phyloP scores from a whole-genome alignment of 2,329 filamentous ascomycete genomes.

The Colletotrichum tropicicola region DNA sequence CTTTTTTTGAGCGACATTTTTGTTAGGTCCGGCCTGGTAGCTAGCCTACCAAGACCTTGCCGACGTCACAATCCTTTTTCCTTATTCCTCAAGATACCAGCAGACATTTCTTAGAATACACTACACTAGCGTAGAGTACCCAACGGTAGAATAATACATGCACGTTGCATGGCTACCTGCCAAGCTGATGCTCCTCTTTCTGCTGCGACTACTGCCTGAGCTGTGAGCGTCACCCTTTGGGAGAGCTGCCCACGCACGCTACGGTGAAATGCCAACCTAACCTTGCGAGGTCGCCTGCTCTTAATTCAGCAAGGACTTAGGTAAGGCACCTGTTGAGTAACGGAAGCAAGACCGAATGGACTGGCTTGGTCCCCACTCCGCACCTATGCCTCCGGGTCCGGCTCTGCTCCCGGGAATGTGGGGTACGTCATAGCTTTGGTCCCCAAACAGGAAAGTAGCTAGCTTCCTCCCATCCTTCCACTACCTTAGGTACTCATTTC shows the following conservation, averaged over 20 bases:
- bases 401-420: conserved; percentile 7
- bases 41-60: conserved; percentile 1
- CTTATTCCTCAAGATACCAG: conserved; percentile 20
- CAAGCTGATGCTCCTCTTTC: too few species aligned
- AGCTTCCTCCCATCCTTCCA: neutral
- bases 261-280: too few species aligned
- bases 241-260: too few species aligned
- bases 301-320: too few species aligned
- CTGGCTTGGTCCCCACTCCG: neutral
- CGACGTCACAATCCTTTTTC: conserved; percentile 9
- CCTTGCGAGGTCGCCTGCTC: too few species aligned
- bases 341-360: too few species aligned
- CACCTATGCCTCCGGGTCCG: neutral
- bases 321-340: too few species aligned
- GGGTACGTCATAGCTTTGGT: conserved; percentile 20
- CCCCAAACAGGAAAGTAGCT: conserved; percentile 23
- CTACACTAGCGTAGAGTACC: neutral
- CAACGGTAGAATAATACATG: neutral
- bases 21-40: neutral
- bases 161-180: neutral
- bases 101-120: neutral
- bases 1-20: neutral
- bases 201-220: too few species aligned
- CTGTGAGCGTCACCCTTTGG: too few species aligned
- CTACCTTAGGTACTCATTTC: too few species aligned